phyloP scores from a whole-genome alignment of 768 basidiomycete species.

The Tulasnella sp. region DNA sequence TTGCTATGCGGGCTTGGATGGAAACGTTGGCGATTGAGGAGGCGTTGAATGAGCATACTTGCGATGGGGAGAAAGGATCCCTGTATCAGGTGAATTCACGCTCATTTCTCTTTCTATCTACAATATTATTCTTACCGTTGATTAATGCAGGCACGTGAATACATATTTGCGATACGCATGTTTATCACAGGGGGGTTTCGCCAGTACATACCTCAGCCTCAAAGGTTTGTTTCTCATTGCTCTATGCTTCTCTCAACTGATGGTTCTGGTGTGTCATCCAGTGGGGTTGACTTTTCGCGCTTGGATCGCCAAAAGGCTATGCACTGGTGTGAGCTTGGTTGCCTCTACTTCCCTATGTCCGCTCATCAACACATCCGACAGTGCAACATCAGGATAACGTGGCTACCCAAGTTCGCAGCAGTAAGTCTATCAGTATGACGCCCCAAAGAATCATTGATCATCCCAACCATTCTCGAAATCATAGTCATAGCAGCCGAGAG shows the following conservation, averaged over 20 bases:
- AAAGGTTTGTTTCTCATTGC: not conserved
- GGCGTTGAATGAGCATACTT: constrained; percentile 9
- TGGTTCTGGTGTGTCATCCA: not conserved
- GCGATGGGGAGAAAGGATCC: constrained; percentile 14
- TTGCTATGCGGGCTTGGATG: constrained; percentile 15
- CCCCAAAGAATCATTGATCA: not conserved
- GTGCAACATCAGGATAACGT: constrained; percentile 12
- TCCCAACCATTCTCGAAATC: not conserved
- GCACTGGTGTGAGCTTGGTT: constrained; percentile 8
- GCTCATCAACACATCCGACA: not conserved
- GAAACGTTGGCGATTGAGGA: constrained; percentile 16
- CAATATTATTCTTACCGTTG: too few relatives aligned
- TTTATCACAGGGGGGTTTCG: not conserved
- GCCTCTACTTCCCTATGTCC: not conserved
- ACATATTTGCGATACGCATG: constrained; percentile 5
- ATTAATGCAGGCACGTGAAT: constrained; percentile 1
- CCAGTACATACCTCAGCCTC: not conserved
- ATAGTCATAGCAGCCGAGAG: not conserved
- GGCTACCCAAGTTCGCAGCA: not conserved
- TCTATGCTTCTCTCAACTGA: not conserved
- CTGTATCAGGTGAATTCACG: constrained; percentile 8
- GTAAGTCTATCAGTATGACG: not conserved
- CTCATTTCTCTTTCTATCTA: too few relatives aligned
- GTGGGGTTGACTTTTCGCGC: constrained; percentile 4
- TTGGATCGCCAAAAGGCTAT: constrained; percentile 7